Evolutionary conservation across 2,329 filamentous ascomycete species (phyloP).

Genomic region (Juglanconis sp.): DNA sequence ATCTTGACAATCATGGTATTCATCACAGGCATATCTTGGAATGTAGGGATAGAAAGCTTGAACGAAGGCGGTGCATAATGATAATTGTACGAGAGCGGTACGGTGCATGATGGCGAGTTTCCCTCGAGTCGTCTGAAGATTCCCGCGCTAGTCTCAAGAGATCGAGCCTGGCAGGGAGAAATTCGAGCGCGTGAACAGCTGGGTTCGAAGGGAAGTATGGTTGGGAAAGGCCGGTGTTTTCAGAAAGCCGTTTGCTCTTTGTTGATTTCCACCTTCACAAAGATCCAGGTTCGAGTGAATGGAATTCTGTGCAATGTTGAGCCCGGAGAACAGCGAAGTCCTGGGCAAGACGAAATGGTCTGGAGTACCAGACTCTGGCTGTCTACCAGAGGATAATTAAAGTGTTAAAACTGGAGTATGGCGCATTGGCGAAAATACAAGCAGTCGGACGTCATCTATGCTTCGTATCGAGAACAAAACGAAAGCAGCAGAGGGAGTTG

Average conservation of each 20-base stretch:
- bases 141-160: background rate
- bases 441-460: constrained; percentile 3
- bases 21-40: constrained; percentile 30
- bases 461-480: background rate
- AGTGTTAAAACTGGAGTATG: constrained; percentile 28
- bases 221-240: background rate
- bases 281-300: constrained; percentile 3
- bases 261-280: background rate
- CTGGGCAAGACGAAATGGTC: constrained; percentile 10
- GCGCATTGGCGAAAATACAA: constrained; percentile 20
- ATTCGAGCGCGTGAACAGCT: background rate
- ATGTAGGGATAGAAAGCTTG: constrained; percentile 48
- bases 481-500: background rate
- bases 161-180: background rate
- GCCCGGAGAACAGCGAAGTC: constrained; percentile 12
- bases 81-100: constrained; percentile 41
- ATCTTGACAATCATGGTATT: constrained; percentile 24
- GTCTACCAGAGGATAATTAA: constrained; percentile 21
- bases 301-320: constrained; percentile 11
- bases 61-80: constrained; percentile 43
- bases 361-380: constrained; percentile 25
- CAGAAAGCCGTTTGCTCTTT: background rate
- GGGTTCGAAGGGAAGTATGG: background rate
- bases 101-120: constrained; percentile 38
- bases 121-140: background rate